Percentiles rank a stretch among this genome's conserved stretches.
phyloP scores from a whole-genome alignment of 176 grass and related monocot species.

The Eremochloa ophiuroides region DNA sequence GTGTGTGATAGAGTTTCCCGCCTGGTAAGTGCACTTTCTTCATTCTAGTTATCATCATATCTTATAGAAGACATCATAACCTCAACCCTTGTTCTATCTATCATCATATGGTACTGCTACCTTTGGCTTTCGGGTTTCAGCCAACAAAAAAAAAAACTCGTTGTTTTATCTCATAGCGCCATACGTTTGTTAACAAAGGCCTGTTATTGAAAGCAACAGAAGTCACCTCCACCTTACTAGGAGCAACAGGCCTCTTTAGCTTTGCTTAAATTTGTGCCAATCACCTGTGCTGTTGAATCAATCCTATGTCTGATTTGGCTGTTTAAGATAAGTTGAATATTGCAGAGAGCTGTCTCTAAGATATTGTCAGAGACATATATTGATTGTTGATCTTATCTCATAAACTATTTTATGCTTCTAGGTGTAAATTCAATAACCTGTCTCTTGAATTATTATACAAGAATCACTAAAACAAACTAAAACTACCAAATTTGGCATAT shows the following conservation, averaged over 20 bases:
- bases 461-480: not conserved
- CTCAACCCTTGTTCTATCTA: not conserved
- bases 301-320: not conserved
- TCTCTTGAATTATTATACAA: not conserved
- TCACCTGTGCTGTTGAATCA: not conserved
- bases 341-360: not conserved
- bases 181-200: not conserved
- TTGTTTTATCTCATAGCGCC: not conserved
- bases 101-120: not conserved
- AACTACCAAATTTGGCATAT: constrained; percentile 4
- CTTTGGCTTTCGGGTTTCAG: not conserved
- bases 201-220: not conserved
- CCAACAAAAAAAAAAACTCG: not conserved
- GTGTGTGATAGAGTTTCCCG: constrained; percentile 78
- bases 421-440: not conserved
- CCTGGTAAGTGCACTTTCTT: constrained; percentile 55
- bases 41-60: not conserved
- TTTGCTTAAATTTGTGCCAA: constrained; percentile 18
- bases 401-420: not conserved
- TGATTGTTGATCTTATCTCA: not conserved
- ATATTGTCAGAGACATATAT: not conserved
- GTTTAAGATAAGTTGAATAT: constrained; percentile 5
- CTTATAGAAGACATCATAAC: constrained; percentile 1
- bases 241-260: not conserved
- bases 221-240: not conserved